Conservation (phyloP, 352 stramenopile genomes). For the Phytophthora hibernalis region DNA sequence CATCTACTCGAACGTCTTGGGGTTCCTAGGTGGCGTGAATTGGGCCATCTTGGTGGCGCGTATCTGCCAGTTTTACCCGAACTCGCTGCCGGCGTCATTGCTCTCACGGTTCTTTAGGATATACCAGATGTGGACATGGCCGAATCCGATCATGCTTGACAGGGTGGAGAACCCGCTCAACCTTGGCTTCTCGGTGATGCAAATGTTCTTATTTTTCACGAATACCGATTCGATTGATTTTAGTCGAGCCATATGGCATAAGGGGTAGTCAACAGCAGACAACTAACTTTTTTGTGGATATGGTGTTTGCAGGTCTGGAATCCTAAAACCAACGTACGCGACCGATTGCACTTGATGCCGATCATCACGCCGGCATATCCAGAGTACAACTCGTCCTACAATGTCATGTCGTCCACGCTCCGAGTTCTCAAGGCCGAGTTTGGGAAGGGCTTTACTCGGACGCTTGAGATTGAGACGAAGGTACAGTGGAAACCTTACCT, state of each 20-base stretch:
- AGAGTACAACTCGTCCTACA: conserved; percentile 98
- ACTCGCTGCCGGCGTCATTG: conserved; percentile 84
- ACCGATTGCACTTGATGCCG: conserved; percentile 96
- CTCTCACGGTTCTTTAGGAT: conserved; percentile 96
- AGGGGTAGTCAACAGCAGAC: neutral
- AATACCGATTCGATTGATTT: conserved; percentile 4
- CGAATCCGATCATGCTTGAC: conserved; percentile 93
- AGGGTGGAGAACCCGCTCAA: conserved; percentile 54
- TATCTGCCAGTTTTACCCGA: conserved; percentile 94
- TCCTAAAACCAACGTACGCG: conserved; percentile 79
- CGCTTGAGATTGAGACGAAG: conserved; percentile 86
- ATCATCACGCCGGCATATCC: conserved; percentile 99
- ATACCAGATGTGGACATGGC: conserved; percentile 96
- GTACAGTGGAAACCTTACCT: conserved; percentile 30
- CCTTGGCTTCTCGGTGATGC: conserved; percentile 71
- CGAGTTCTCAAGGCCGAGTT: conserved; percentile 93
- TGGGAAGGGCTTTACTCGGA: conserved; percentile 60
- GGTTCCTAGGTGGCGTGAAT: conserved; percentile 99
- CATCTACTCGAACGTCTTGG: conserved; percentile 99
- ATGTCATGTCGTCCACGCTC: conserved; percentile 93
- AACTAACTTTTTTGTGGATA: conserved; percentile 22
- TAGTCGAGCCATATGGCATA: neutral
- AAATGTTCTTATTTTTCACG: conserved; percentile 13
- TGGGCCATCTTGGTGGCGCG: conserved; percentile 98
- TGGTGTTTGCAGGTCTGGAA: conserved; percentile 83